phyloP scores from a whole-genome alignment of 495 filamentous ascomycete species.

The Aspergillus conjunctus region DNA sequence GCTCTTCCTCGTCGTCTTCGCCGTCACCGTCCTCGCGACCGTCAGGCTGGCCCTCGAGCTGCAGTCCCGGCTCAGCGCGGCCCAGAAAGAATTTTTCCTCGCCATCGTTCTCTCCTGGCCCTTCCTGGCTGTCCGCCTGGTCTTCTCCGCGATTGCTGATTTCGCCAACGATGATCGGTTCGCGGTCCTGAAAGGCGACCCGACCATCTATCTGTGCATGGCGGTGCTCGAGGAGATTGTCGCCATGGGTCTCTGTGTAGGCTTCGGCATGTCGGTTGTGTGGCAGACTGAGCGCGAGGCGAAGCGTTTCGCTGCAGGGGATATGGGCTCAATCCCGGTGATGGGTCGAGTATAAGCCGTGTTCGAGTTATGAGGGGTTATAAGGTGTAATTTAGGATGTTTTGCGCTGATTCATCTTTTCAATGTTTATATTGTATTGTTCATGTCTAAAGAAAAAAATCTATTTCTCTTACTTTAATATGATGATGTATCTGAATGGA shows the following conservation, averaged over 20 bases:
- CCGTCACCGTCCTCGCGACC: constrained; percentile 15
- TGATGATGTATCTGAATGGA: too few relatives aligned
- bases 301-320: too few relatives aligned
- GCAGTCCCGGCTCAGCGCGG: neutral
- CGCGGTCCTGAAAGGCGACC: constrained; percentile 9
- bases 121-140: constrained; percentile 30
- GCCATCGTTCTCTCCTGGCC: constrained; percentile 29
- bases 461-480: too few relatives aligned
- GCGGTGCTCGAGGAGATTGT: constrained; percentile 36
- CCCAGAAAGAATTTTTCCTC: constrained; percentile 36
- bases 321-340: neutral
- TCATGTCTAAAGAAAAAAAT: too few relatives aligned
- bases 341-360: neutral
- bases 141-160: constrained; percentile 32
- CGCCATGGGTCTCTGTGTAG: constrained; percentile 25
- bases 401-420: too few relatives aligned
- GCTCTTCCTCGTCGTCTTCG: constrained; percentile 33
- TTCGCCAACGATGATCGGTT: constrained; percentile 16
- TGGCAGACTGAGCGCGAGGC: neutral
- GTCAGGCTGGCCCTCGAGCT: constrained; percentile 22
- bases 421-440: too few relatives aligned
- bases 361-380: neutral
- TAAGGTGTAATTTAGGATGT: neutral
- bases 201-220: constrained; percentile 37
- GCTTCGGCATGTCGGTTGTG: constrained; percentile 28